Percentiles rank a stretch among this genome's conserved stretches.
Evolutionary conservation across 1,139 yeast species (phyloP).

Genomic region (Debaryomyces sp.): DNA sequence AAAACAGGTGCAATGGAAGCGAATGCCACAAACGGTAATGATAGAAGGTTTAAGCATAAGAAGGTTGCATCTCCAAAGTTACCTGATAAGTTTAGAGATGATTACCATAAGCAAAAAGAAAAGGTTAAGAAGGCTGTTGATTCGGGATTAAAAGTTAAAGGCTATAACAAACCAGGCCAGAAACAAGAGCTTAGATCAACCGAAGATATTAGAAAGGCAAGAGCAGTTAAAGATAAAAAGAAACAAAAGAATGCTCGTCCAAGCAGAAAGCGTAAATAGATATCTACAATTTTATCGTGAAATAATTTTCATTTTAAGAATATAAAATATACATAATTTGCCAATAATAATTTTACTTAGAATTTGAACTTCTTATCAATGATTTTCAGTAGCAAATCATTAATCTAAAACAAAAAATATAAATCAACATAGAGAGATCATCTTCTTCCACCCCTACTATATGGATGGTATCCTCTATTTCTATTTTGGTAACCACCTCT

Average conservation of each 20-base stretch:
- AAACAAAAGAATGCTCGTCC: conserved; percentile 90
- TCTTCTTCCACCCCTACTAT: conserved; percentile 33
- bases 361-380: not conserved
- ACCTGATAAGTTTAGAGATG: conserved; percentile 89
- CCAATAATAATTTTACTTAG: not conserved
- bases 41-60: conserved; percentile 71
- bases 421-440: not conserved
- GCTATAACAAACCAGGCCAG: conserved; percentile 56
- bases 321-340: not conserved
- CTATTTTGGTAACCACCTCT: conserved; percentile 30
- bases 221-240: conserved; percentile 70
- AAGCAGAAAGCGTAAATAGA: conserved; percentile 28
- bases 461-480: conserved; percentile 35
- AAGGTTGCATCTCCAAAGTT: conserved; percentile 78
- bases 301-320: not conserved
- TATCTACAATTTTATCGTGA: conserved; percentile 3
- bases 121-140: conserved; percentile 82
- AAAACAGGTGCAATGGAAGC: conserved; percentile 60
- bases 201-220: conserved; percentile 77
- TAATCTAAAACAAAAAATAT: not conserved
- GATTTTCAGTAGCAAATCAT: not conserved
- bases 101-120: conserved; percentile 80
- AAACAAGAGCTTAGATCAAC: conserved; percentile 66
- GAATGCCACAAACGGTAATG: conserved; percentile 24
- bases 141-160: conserved; percentile 74